Conservation (phyloP, 108 stramenopile genomes). For the Pseudonitzschia multiseries region DNA sequence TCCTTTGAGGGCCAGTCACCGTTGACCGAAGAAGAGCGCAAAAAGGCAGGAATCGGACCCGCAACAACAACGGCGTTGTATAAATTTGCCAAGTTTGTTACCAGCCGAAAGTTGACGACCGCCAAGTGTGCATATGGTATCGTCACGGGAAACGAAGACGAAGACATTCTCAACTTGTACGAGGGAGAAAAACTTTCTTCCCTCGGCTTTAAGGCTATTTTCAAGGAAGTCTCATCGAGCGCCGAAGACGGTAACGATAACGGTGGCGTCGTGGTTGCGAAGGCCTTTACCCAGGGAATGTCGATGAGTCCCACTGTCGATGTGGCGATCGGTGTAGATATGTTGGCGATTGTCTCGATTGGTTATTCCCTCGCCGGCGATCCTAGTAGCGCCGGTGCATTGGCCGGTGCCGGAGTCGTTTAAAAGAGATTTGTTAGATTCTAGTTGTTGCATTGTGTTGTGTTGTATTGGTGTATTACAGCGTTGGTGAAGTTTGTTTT, state of each 20-base stretch:
- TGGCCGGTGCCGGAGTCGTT: conserved; percentile 23
- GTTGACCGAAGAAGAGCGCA: conserved; percentile 7
- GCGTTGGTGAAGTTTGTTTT: too few species aligned
- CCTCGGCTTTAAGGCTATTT: conserved; percentile 9
- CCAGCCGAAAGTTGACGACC: conserved; percentile 1
- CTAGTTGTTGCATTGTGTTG: too few species aligned
- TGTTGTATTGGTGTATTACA: too few species aligned
- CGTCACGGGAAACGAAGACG: conserved; percentile 3
- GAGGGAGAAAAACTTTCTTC: conserved; percentile 11
- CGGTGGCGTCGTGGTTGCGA: conserved; percentile 8
- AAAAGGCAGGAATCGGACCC: conserved; percentile 9
- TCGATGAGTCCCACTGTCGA: conserved; percentile 16
- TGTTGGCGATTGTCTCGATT: conserved; percentile 16
- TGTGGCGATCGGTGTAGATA: conserved; percentile 6
- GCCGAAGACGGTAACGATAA: neutral
- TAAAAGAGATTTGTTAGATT: too few species aligned
- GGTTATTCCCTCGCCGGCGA: conserved; percentile 21
- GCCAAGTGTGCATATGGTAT: conserved; percentile 8
- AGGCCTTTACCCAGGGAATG: conserved; percentile 9
- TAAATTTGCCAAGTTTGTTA: neutral
- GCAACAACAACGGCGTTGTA: neutral
- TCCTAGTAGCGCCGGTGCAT: conserved; percentile 12
- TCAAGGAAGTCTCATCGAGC: conserved; percentile 17
- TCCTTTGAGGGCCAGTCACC: conserved; percentile 19
- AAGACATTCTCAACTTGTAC: neutral